These are phyloP conservation scores for Tanacetum coccineum DNA, from an alignment of 129 eudicot species.

Conservation along the genomic window DNA sequence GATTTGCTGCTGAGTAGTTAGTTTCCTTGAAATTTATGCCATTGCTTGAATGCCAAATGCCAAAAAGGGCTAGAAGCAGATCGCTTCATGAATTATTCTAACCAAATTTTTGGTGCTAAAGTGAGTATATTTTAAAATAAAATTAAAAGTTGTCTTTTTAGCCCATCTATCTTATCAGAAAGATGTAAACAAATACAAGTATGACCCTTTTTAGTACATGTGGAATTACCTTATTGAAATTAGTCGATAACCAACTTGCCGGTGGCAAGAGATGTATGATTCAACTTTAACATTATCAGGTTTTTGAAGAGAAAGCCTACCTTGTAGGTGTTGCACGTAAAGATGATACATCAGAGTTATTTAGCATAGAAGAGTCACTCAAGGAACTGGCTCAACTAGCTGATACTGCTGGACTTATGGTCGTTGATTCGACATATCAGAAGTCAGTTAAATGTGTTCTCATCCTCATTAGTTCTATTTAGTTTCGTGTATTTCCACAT, in stretches of 20 bases:
- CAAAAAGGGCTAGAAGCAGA: no score
- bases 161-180: no score
- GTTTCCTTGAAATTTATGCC: not conserved
- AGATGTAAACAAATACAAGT: no score
- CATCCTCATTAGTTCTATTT: not conserved
- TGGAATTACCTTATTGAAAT: not conserved
- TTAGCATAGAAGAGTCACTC: slow-evolving; percentile 89
- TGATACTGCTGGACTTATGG: slow-evolving; percentile 92
- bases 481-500: slow-evolving; percentile 5
- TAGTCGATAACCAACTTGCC: not conserved
- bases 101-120: no score
- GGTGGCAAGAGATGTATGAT: not conserved
- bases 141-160: not conserved
- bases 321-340: slow-evolving; percentile 84
- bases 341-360: slow-evolving; percentile 50
- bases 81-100: no score
- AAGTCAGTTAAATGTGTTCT: slow-evolving; percentile 49
- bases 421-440: slow-evolving; percentile 89
- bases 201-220: not conserved
- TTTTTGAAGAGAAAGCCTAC: slow-evolving; percentile 91
- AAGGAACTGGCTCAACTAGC: slow-evolving; percentile 83
- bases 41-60: not conserved
- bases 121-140: no score
- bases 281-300: slow-evolving; percentile 37
- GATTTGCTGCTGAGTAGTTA: no score